Base-by-base conservation (phyloP, 768 basidiomycete genomes). In the Agaricus bisporus region DNA sequence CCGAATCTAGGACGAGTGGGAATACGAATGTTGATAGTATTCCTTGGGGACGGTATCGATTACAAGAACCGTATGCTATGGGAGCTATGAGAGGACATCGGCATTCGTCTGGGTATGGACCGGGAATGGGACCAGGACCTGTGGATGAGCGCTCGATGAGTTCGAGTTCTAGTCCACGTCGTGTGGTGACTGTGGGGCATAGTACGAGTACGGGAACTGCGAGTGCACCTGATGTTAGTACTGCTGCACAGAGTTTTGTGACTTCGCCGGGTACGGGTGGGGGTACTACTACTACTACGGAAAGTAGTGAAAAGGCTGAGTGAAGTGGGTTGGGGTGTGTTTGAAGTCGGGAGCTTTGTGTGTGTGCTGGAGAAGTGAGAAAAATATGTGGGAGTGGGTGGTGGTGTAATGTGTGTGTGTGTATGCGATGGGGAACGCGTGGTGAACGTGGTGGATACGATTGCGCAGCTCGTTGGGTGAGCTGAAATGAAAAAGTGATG, bases 221-320 rank as follows among this genome's bases (percentile, higher is more conserved):
- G 57, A 79, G 78, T 60, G 78, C 70, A 37, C 75, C 78, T 0
- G 84, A 84, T 63, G 75, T 88, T 61, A 87, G 86, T 64, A 85
- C 84, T 0, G 86, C 86, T 11, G 75, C 80, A 2, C 75, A 75
- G 55, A 88, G 86, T 52, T 85, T 87, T 58, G 75, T 88, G 18
- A 86, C 86, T 4, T 78, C 79, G 15, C 75, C 87, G 39, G 75
- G 78, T 44, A 85, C 83, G 6, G 64, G 84, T 10, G 74, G 75
- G 14, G 78, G 80, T 14, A 72, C 74, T 20, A 72, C 76, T 57
- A 83, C 83, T 15, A 74, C 77, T 61, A n/a, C n/a, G n/a, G 82
- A 79, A 50, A 75, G 77, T 44, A 59, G 57, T 43, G 59, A 58
- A 49, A n/a, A n/a, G n/a, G n/a, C n/a, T n/a, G n/a, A n/a, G n/a